Percentiles rank a stretch among this genome's conserved stretches.
These are phyloP conservation scores for Liriodendron chinense DNA, from an alignment of 164 flowering plant species.

Conservation along the genomic window DNA sequence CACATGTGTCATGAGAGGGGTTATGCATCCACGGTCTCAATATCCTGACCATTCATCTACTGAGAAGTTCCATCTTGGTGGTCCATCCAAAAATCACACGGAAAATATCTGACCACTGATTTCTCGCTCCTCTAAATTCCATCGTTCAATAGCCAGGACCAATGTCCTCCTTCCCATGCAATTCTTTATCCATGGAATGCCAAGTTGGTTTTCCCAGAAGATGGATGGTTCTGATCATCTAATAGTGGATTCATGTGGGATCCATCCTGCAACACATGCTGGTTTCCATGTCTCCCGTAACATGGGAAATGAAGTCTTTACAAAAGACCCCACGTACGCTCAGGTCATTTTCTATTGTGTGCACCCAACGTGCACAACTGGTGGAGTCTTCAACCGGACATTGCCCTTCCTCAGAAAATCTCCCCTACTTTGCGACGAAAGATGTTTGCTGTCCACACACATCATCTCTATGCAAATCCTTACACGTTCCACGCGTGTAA, in stretches of 20 bases:
- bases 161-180: background rate
- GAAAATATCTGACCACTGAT: too few species aligned
- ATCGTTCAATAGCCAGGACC: background rate
- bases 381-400: background rate
- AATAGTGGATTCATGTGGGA: background rate
- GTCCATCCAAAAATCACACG: too few species aligned
- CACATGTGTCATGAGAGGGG: too few species aligned
- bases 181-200: background rate
- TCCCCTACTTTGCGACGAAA: too few species aligned
- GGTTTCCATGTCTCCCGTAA: background rate
- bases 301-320: background rate
- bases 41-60: too few species aligned
- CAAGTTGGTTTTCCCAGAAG: too few species aligned
- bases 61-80: too few species aligned
- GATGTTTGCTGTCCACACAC: too few species aligned
- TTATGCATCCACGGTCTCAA: too few species aligned
- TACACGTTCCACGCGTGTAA: too few species aligned
- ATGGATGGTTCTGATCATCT: background rate
- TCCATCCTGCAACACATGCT: background rate
- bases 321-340: background rate
- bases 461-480: too few species aligned
- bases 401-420: background rate
- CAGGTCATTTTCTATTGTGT: background rate
- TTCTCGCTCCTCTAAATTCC: too few species aligned
- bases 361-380: background rate